Conservation (phyloP, 306 rosid genomes). For the Cucumis hystrix region DNA sequence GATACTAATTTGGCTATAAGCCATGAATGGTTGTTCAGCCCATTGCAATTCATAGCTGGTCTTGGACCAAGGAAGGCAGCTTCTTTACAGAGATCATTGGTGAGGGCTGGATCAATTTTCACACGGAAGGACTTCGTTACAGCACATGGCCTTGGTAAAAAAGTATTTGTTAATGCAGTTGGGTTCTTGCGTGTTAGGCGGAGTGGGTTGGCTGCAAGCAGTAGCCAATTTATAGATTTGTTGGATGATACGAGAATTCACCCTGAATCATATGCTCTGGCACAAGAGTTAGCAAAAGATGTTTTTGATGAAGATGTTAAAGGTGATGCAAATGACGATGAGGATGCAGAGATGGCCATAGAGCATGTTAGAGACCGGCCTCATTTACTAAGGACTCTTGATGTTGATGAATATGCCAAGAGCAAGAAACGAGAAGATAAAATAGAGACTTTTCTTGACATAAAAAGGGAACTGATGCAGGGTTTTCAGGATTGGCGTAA, state of each 20-base stretch:
- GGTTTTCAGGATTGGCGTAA: slow-evolving; percentile 99
- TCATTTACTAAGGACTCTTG: slow-evolving; percentile 58
- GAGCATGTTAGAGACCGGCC: slow-evolving; percentile 93
- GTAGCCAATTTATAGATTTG: slow-evolving; percentile 87
- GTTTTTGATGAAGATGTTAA: slow-evolving; percentile 65
- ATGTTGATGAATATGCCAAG: slow-evolving; percentile 61
- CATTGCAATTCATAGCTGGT: slow-evolving; percentile 87
- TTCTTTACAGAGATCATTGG: slow-evolving; percentile 77
- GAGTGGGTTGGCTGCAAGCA: slow-evolving; percentile 83
- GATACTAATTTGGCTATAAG: slow-evolving; percentile 79
- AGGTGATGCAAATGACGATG: slow-evolving; percentile 72
- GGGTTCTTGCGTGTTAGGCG: slow-evolving; percentile 94
- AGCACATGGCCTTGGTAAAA: slow-evolving; percentile 67
- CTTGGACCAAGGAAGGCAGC: slow-evolving; percentile 99
- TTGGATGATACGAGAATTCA: slow-evolving; percentile 97
- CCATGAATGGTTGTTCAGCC: slow-evolving; percentile 91
- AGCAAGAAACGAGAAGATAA: slow-evolving; percentile 48
- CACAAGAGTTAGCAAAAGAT: slow-evolving; percentile 93
- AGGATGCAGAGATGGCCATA: slow-evolving; percentile 98
- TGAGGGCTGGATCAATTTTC: slow-evolving; percentile 78
- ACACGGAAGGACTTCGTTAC: slow-evolving; percentile 83
- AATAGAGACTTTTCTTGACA: slow-evolving; percentile 64
- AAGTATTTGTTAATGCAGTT: slow-evolving; percentile 87
- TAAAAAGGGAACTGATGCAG: slow-evolving; percentile 76
- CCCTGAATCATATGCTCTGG: slow-evolving; percentile 85